Conservation (phyloP, 208 protist genomes). For the Wallacemonas sp. region DNA sequence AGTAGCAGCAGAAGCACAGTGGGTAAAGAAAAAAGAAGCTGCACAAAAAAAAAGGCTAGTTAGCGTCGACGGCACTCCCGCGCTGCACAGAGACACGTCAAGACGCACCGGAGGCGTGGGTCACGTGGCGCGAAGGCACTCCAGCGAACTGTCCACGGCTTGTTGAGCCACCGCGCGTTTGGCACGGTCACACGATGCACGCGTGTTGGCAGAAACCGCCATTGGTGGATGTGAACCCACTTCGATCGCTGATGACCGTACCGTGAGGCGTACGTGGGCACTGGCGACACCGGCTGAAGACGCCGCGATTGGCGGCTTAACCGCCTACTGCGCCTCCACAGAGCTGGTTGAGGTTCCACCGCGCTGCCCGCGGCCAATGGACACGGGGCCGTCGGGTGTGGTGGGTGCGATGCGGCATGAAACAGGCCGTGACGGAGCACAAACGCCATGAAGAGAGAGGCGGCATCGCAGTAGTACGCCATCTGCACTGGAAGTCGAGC, state of each 20-base stretch:
- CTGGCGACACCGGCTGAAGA: too few relatives aligned
- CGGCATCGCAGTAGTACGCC: not conserved
- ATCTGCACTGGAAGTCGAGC: not conserved
- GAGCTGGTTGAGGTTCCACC: too few relatives aligned
- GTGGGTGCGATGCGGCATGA: too few relatives aligned
- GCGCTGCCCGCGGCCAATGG: too few relatives aligned
- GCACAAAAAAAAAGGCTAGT: not conserved
- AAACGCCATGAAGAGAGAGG: not conserved
- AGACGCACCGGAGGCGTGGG: not conserved
- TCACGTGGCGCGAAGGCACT: not conserved
- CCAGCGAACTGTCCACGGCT: not conserved
- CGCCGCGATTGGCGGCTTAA: too few relatives aligned
- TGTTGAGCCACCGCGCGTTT: not conserved
- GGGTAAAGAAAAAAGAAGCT: not conserved
- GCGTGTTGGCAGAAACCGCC: not conserved
- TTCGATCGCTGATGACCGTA: not conserved
- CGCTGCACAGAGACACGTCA: not conserved
- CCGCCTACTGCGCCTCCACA: too few relatives aligned
- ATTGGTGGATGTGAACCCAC: not conserved
- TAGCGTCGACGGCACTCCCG: not conserved
- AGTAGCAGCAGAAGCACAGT: not conserved
- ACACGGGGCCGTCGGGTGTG: too few relatives aligned
- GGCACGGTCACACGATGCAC: not conserved
- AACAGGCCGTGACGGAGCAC: not conserved
- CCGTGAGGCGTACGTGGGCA: too few relatives aligned